Percentiles rank a stretch among this genome's conserved stretches.
These are phyloP conservation scores for Lentinus tigrinus DNA, from an alignment of 768 basidiomycete species.

Conservation along the genomic window DNA sequence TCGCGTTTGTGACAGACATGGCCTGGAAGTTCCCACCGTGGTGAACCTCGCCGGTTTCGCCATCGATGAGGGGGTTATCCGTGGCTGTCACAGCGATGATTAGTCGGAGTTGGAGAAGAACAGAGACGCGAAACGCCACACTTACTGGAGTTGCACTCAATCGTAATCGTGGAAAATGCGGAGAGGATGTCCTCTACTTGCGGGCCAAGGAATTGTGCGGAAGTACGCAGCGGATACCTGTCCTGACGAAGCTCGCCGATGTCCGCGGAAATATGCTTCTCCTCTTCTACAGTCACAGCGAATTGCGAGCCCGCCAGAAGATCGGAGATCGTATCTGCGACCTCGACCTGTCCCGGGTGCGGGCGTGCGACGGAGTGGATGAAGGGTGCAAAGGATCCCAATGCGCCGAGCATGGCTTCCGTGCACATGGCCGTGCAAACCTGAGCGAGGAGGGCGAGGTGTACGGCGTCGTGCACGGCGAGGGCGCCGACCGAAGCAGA, in stretches of 20 bases:
- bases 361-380: conserved; percentile 75
- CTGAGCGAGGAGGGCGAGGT: conserved; percentile 64
- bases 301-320: conserved; percentile 69
- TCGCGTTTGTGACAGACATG: conserved; percentile 79
- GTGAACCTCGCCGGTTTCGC: conserved; percentile 62
- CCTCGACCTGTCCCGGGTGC: conserved; percentile 84
- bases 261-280: conserved; percentile 72
- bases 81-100: conserved; percentile 51
- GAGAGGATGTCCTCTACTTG: conserved; percentile 77
- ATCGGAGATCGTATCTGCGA: conserved; percentile 64
- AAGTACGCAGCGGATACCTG: conserved; percentile 70
- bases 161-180: conserved; percentile 60
- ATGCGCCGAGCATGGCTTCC: conserved; percentile 76
- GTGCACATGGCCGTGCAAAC: conserved; percentile 81
- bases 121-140: conserved; percentile 8
- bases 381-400: conserved; percentile 74
- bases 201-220: conserved; percentile 85
- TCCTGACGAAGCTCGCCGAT: conserved; percentile 77
- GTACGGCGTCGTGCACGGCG: conserved; percentile 69
- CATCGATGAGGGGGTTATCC: conserved; percentile 83
- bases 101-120: not conserved
- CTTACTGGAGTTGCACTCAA: conserved; percentile 83
- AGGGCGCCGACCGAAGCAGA: conserved; percentile 77
- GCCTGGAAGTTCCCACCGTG: conserved; percentile 92
- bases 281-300: conserved; percentile 63